phyloP scores from a whole-genome alignment of 768 basidiomycete genomes.

The Panellus pusillus region DNA sequence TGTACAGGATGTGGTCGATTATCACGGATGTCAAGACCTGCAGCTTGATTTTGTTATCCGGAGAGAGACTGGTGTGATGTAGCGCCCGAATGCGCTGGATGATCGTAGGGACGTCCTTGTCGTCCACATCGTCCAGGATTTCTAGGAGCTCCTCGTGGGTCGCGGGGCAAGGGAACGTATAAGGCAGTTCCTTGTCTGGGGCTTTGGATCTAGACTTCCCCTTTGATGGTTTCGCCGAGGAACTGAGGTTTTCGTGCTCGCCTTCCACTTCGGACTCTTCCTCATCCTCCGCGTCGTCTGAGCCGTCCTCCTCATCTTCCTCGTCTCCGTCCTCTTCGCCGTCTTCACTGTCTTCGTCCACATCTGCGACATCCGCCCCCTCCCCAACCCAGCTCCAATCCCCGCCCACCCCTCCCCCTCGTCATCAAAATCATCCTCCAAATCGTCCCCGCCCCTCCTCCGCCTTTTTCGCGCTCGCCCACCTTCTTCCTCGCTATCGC shows the following conservation, averaged over 20 bases:
- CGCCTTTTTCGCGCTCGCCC: constrained; percentile 33
- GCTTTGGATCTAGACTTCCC: constrained; percentile 34
- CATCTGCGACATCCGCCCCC: constrained; percentile 38
- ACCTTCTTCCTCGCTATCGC: constrained; percentile 62
- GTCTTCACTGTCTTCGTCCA: constrained; percentile 37
- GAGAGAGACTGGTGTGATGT: constrained; percentile 89
- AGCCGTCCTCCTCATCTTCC: constrained; percentile 58
- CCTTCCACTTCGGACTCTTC: constrained; percentile 40
- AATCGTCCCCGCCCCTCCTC: constrained; percentile 80
- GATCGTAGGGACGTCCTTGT: constrained; percentile 74
- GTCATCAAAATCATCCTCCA: constrained; percentile 82
- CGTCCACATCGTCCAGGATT: constrained; percentile 68
- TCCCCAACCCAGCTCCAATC: constrained; percentile 43
- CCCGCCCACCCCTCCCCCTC: constrained; percentile 40
- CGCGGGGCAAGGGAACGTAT: constrained; percentile 86
- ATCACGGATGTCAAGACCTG: constrained; percentile 78
- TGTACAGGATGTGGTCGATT: constrained; percentile 83
- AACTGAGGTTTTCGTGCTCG: constrained; percentile 45
- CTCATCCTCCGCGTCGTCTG: constrained; percentile 33
- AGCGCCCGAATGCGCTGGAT: constrained; percentile 88
- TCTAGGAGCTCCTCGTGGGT: constrained; percentile 89
- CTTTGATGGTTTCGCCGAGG: constrained; percentile 27
- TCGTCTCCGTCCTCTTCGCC: constrained; percentile 50
- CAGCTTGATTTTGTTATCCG: constrained; percentile 89
- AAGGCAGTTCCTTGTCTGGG: constrained; percentile 72